Evolutionary conservation across 345 rosid species (phyloP).

Genomic region (Acer saccharum): DNA sequence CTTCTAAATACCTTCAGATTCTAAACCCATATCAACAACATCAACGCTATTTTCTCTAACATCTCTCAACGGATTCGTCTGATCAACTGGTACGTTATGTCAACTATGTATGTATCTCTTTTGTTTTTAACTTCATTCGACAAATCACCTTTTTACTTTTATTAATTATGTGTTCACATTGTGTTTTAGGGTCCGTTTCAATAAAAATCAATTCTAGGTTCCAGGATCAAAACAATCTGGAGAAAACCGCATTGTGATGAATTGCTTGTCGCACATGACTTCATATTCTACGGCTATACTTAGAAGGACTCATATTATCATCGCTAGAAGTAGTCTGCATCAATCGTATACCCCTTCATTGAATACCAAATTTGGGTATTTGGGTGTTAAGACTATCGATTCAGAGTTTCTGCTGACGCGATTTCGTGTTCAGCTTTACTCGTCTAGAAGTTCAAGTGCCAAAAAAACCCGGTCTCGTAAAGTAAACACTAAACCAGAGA

Average conservation of each 20-base stretch:
- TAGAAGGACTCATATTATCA: conserved; percentile 39
- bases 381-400: conserved; percentile 26
- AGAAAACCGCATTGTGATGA: conserved; percentile 40
- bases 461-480: conserved; percentile 31
- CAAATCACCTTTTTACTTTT: background rate
- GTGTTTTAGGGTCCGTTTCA: background rate
- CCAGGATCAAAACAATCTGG: conserved; percentile 7
- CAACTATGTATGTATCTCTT: background rate
- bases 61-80: background rate
- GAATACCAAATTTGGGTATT: conserved; percentile 27
- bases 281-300: conserved; percentile 48
- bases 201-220: background rate
- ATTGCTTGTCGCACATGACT: conserved; percentile 53
- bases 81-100: conserved; percentile 8
- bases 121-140: conserved; percentile 21
- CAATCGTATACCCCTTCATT: conserved; percentile 31
- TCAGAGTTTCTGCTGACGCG: conserved; percentile 29
- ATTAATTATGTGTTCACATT: background rate
- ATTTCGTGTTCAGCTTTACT: conserved; percentile 49
- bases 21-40: background rate
- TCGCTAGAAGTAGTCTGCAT: conserved; percentile 26
- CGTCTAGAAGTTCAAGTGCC: conserved; percentile 36
- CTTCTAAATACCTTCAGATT: background rate
- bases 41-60: background rate
- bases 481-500: conserved; percentile 26